Percentiles rank a stretch among this genome's conserved stretches.
phyloP scores from a whole-genome alignment of 768 basidiomycete genomes.

The Tylopilus subfusipes region DNA sequence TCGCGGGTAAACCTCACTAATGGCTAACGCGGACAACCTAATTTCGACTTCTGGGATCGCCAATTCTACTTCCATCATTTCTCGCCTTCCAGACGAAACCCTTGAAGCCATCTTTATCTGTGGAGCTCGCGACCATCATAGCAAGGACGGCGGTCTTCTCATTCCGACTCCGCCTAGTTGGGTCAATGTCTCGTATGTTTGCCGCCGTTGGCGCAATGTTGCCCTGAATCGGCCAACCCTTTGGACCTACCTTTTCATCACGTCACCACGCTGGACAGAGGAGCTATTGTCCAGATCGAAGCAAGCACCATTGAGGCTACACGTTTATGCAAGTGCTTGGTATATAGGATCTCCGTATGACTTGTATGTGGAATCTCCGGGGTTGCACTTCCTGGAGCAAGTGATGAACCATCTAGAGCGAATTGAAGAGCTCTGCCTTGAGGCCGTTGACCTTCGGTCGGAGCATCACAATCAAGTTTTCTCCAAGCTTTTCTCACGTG shows the following conservation, averaged over 20 bases:
- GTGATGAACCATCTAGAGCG: not conserved
- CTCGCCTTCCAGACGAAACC: conserved; percentile 12
- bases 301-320: conserved; percentile 27
- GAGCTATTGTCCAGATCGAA: conserved; percentile 44
- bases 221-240: conserved; percentile 38
- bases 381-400: not conserved
- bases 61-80: conserved; percentile 7
- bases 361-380: not conserved
- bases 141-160: not conserved
- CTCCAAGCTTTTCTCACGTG: not conserved
- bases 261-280: conserved; percentile 33
- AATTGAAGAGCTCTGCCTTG: not conserved
- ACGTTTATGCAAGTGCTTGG: no score
- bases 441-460: not conserved
- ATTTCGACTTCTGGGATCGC: not conserved
- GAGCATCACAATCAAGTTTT: not conserved
- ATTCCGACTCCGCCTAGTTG: not conserved
- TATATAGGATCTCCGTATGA: no score
- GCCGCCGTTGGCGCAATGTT: conserved; percentile 44
- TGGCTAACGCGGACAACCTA: no score
- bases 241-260: no score
- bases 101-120: conserved; percentile 16
- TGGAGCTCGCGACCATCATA: not conserved
- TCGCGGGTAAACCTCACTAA: no score
- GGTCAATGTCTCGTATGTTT: no score